These are phyloP conservation scores for Aquanectria penicillioides DNA, from an alignment of 2,329 filamentous ascomycete genomes.

Conservation along the genomic window DNA sequence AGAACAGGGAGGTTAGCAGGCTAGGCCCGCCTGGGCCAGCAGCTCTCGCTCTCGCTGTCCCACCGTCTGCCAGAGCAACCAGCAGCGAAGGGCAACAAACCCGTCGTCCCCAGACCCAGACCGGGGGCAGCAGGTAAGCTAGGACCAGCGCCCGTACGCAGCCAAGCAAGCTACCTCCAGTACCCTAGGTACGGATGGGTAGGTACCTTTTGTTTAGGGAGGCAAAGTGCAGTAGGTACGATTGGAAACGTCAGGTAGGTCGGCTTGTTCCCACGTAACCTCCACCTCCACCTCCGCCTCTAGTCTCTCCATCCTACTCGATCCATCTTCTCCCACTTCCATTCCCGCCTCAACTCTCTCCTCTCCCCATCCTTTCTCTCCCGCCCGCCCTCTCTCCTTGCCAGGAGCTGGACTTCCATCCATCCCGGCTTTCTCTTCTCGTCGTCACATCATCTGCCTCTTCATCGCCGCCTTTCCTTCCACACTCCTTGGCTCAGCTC, in stretches of 20 bases:
- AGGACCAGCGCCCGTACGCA: no score
- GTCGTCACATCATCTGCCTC: conserved; percentile 50
- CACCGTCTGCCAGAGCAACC: conserved; percentile 24
- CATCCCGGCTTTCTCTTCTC: conserved; percentile 56
- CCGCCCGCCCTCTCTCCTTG: conserved; percentile 41
- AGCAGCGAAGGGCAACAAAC: conserved; percentile 11
- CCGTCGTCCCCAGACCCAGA: conserved; percentile 4
- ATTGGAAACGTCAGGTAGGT: conserved; percentile 22
- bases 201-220: conserved; percentile 8
- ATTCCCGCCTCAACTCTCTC: conserved; percentile 29
- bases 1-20: conserved; percentile 6
- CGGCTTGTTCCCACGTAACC: conserved; percentile 23
- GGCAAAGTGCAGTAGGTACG: conserved; percentile 7
- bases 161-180: not conserved
- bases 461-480: conserved; percentile 48
- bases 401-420: conserved; percentile 52
- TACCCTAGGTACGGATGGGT: not conserved
- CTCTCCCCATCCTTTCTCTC: conserved; percentile 37
- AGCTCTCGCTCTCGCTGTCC: conserved; percentile 28
- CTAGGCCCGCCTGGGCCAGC: conserved; percentile 16
- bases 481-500: conserved; percentile 52
- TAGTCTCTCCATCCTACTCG: conserved; percentile 38
- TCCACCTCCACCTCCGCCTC: conserved; percentile 17
- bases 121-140: not conserved
- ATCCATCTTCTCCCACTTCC: conserved; percentile 33